phyloP scores from a whole-genome alignment of 2,329 filamentous ascomycete genomes.

The Lomentospora prolificans region DNA sequence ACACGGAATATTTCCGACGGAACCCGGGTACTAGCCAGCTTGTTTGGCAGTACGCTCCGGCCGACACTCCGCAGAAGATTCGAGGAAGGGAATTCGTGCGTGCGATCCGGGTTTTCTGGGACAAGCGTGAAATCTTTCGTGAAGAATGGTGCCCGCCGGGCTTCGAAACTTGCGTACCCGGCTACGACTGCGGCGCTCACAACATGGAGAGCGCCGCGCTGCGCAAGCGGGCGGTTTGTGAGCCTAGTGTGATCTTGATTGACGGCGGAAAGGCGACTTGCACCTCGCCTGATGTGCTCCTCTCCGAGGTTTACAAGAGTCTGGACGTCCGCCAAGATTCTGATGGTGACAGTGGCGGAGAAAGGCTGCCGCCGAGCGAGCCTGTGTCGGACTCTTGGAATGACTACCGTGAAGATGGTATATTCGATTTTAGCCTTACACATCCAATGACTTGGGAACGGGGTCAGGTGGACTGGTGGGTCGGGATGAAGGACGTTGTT shows the following conservation, averaged over 20 bases:
- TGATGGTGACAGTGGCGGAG: no score
- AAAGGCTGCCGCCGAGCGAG: no score
- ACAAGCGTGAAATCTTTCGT: not conserved
- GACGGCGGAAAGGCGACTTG: not conserved
- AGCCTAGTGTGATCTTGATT: no score
- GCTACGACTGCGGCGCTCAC: not conserved
- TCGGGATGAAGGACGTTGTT: not conserved
- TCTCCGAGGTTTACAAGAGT: not conserved
- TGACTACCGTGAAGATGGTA: not conserved
- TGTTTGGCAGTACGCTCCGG: slow-evolving; percentile 1
- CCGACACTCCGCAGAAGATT: not conserved
- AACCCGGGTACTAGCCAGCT: not conserved
- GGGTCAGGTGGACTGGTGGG: not conserved
- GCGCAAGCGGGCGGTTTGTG: no score
- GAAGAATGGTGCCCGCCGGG: not conserved
- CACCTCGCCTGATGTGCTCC: not conserved
- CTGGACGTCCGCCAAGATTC: no score
- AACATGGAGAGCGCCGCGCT: not conserved
- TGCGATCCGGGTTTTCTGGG: not conserved
- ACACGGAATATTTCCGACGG: not conserved
- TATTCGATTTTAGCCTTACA: not conserved
- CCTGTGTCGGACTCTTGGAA: not conserved
- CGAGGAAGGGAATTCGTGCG: not conserved
- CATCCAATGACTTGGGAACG: not conserved
- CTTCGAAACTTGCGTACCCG: not conserved